Evolutionary conservation across 1,284 basidiomycete species (phyloP), one percentile per base, ranked within the genome.

Genomic region (Ganoderma resinaceum): DNA sequence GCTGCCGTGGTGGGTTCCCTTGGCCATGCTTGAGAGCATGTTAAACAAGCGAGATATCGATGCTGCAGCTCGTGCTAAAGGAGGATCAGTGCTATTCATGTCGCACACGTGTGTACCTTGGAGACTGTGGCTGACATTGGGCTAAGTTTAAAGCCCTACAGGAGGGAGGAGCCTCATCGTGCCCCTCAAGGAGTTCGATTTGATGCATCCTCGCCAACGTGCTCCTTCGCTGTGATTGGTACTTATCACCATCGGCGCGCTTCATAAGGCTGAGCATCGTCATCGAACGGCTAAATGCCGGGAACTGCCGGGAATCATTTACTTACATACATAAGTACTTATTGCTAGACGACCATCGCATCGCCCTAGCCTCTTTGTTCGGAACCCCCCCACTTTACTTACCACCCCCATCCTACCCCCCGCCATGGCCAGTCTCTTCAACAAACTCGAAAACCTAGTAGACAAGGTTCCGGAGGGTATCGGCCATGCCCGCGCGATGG

Each of bases 401-500:
- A 66, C 62, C 42, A 62, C 66, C 18, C 68, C 67, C 40, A 66
- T 62, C n/a, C 60, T 57, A 2, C 18, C 42, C 52, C 58, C 60
- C 55, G 60, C 49, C 66, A 78, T 77, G 76, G 72, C 76, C 8
- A 66, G 70, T 26, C 66, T 80, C 58, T 52, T 76, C 46, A 66
- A 71, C 38, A 70, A 74, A 53, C 62, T 78, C 33, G 76, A 73
- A 9, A 23, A 37, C 4, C 57, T 78, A n/a, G 69, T 71, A 1
- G 76, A 78, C 3, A 73, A 73, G 63, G 55, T 78, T n/a, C 73
- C 74, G 11, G 73, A 80, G 67, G 79, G 78, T 3, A 58, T 79
- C 33, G 63, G 75, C 23, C 78, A 75, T 70, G 77, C 79, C 18
- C 74, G 77, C 33, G 76, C 75, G 16, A 81, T 78, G 43, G 74